Base-by-base conservation (phyloP, 2,329 filamentous ascomycete species). In the Sporothrix phasma region DNA sequence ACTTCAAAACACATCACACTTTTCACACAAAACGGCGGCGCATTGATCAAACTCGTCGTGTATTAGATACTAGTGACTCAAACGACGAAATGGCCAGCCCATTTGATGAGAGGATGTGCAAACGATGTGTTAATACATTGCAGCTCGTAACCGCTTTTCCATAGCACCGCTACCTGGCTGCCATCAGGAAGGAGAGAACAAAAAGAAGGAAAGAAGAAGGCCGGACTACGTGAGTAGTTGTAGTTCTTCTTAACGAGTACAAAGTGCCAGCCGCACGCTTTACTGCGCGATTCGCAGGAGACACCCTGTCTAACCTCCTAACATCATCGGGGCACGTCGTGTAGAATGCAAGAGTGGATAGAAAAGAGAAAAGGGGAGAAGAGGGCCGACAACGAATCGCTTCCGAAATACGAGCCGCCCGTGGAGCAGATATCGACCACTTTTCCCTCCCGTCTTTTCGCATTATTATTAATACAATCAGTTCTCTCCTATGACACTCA, bases 291-390 rank as follows among this genome's bases (percentile, higher is more conserved):
- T 53, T 62, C 45, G 46, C 15, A 7, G 34, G 5, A 39, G 34
- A 19, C 60, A 62, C 34, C 60, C 34, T 61, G n/a, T 45, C 37
- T 61, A 61, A 45, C 43, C 59, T 51, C 59, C 45, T 61, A 19
- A 49, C 45, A 51, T 61, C 59, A 61, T 51, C 45, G 45, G 13
- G 26, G 29, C 47, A 17, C 26, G 19, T 34, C 34, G n/a, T n/a
- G n/a, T n/a, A n/a, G n/a, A n/a, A n/a, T n/a, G n/a, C n/a, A n/a
- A n/a, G n/a, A n/a, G n/a, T n/a, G n/a, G n/a, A n/a, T n/a, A n/a
- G n/a, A n/a, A n/a, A n/a, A n/a, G n/a, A n/a, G n/a, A n/a, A n/a
- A n/a, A n/a, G n/a, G n/a, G n/a, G n/a, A n/a, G n/a, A n/a, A n/a
- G n/a, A n/a, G n/a, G n/a, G n/a, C n/a, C n/a, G n/a, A n/a, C n/a